Percentiles rank a stretch among this genome's conserved stretches.
phyloP scores from a whole-genome alignment of 768 basidiomycete genomes.

The Rhodotorula toruloides region DNA sequence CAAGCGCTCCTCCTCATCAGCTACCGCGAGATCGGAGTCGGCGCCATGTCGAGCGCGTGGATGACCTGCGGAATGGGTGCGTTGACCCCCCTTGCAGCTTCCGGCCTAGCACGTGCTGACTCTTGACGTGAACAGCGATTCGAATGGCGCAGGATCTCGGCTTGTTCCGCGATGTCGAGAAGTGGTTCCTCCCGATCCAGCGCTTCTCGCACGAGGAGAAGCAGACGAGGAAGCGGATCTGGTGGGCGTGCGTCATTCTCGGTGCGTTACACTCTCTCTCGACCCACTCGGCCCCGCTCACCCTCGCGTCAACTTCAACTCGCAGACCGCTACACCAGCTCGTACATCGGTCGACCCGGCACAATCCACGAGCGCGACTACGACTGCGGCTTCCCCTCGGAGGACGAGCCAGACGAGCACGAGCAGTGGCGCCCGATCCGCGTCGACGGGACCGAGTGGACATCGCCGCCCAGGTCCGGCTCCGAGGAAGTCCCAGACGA shows the following conservation, averaged over 20 bases:
- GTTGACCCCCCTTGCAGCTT: background rate
- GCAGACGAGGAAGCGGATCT: slow-evolving; percentile 44
- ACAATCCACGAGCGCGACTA: slow-evolving; percentile 45
- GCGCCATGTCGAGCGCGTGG: slow-evolving; percentile 81
- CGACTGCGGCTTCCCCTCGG: slow-evolving; percentile 43
- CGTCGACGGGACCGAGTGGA: slow-evolving; percentile 41
- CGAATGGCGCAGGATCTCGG: slow-evolving; percentile 57
- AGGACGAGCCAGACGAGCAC: slow-evolving; percentile 45
- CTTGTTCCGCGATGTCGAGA: slow-evolving; percentile 42
- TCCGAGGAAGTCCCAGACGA: slow-evolving; percentile 19
- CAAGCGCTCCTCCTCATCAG: slow-evolving; percentile 75
- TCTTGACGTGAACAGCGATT: slow-evolving; percentile 54
- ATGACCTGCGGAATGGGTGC: slow-evolving; percentile 58
- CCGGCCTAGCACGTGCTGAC: background rate
- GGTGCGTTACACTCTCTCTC: slow-evolving; percentile 30
- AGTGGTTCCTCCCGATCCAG: slow-evolving; percentile 42
- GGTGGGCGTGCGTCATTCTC: slow-evolving; percentile 44
- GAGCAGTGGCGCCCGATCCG: slow-evolving; percentile 44
- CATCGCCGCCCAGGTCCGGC: slow-evolving; percentile 17
- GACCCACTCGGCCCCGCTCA: background rate
- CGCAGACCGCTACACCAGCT: slow-evolving; percentile 32
- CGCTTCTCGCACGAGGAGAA: slow-evolving; percentile 44
- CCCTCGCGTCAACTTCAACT: background rate
- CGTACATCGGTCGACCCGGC: slow-evolving; percentile 30
- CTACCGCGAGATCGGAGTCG: slow-evolving; percentile 80